Evolutionary conservation across 2,329 filamentous ascomycete genomes (phyloP).

Genomic region (Lecanicillium sp.): DNA sequence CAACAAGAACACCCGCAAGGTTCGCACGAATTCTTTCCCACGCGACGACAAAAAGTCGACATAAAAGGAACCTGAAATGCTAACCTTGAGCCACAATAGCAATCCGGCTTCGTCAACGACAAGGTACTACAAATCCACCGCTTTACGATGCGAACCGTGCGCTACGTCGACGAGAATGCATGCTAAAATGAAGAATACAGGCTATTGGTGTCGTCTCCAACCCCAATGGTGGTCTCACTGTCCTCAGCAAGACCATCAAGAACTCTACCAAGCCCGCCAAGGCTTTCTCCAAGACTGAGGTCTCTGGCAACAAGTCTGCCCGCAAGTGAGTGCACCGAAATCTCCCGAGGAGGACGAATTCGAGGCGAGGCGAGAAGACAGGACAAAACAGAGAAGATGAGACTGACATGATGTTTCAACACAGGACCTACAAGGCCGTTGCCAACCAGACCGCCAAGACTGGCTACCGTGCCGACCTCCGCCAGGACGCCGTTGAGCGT

Average conservation of each 20-base stretch:
- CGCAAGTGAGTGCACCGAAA: slow-evolving; percentile 49
- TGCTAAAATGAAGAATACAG: slow-evolving; percentile 33
- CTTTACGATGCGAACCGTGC: not conserved
- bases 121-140: slow-evolving; percentile 53
- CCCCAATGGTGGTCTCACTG: slow-evolving; percentile 70
- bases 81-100: slow-evolving; percentile 39
- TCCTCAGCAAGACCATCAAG: slow-evolving; percentile 78
- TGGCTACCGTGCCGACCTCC: slow-evolving; percentile 77
- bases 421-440: slow-evolving; percentile 80
- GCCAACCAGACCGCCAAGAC: slow-evolving; percentile 75
- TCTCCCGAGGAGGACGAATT: too few species aligned
- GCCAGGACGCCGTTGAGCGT: slow-evolving; percentile 71
- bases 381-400: too few species aligned
- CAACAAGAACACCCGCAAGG: slow-evolving; percentile 90
- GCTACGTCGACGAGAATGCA: slow-evolving; percentile 12
- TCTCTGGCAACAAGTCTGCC: slow-evolving; percentile 62
- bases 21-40: slow-evolving; percentile 29
- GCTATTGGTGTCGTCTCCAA: slow-evolving; percentile 71
- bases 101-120: slow-evolving; percentile 87
- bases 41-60: not conserved
- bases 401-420: slow-evolving; percentile 15
- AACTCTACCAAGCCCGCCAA: slow-evolving; percentile 65
- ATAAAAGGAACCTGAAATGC: not conserved
- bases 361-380: too few species aligned
- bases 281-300: slow-evolving; percentile 55